Evolutionary conservation across 164 flowering plant species (phyloP), one percentile per base, ranked within the genome.

Genomic region (Nymphaea thermarum): DNA sequence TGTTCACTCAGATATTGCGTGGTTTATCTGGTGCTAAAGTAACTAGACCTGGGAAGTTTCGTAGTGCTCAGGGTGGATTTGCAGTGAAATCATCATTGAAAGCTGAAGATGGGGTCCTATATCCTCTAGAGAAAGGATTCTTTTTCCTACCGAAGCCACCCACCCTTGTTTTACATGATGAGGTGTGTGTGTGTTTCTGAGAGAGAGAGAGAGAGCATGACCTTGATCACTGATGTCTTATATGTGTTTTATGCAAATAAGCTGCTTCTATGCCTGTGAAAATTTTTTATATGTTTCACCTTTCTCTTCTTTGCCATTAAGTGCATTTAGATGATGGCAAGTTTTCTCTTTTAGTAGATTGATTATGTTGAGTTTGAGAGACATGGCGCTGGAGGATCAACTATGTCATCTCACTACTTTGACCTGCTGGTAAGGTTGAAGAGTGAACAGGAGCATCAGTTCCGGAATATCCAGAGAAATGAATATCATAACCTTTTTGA

Each of bases 91-190:
- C 99, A 16, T 95, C 99, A 6, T 74, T 95, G 81, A 95, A 95
- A 81, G 99, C 99, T 73, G 98, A 95, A 82, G 99, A 95, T 83
- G 99, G 99, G 47, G 78, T 95, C 57, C 74, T 95, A 18, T 95
- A 92, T 80, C 98, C 99, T 8, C 88, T 95, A 68, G 99, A 95
- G 61, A 95, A 90, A 80, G 80, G 98, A 75, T 95, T 95, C 81
- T 92, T 92, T 84, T 95, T 95, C 76, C 78, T 95, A 45, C 99
- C 99, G 44, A 95, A 92, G 67, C 99, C 99, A 65, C 99, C 99
- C 42, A 95, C 99, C n/a, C 93, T 95, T 69, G 89, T 95, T 79
- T 88, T 87, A 53, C 94, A 92, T 67, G 98, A 95, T 62, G 98
- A 95, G 94, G 98, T 95, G 77, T 6, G 7, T 47, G 55, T 47